A percentile compares a stretch with the other conserved stretches of the same genome.
phyloP scores from a whole-genome alignment of 2,329 filamentous ascomycete genomes.

The Microdochium paspali region DNA sequence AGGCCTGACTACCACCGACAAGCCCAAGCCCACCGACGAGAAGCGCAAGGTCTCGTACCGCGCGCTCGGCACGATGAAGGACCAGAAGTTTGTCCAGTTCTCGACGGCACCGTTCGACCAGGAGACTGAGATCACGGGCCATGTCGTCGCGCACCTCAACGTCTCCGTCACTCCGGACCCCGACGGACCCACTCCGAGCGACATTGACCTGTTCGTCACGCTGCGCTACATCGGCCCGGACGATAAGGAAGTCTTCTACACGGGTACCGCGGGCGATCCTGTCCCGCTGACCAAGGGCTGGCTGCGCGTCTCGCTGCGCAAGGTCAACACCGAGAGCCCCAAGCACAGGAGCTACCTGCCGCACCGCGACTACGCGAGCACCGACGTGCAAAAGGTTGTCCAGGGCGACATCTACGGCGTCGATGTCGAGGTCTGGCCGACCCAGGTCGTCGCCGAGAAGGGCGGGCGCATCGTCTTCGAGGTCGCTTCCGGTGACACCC shows the following conservation, averaged over 20 bases:
- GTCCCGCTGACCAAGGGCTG: slow-evolving; percentile 56
- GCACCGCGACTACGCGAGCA: slow-evolving; percentile 47
- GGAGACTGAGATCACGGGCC: slow-evolving; percentile 62
- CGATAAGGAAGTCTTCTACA: slow-evolving; percentile 53
- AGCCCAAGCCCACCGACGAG: slow-evolving; percentile 12
- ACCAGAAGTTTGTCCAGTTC: slow-evolving; percentile 47
- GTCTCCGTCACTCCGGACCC: slow-evolving; percentile 51
- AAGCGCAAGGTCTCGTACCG: slow-evolving; percentile 42
- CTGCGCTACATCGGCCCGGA: slow-evolving; percentile 45
- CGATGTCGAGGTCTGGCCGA: slow-evolving; percentile 57
- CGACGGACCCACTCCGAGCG: slow-evolving; percentile 23
- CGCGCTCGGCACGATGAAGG: slow-evolving; percentile 47
- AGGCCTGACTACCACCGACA: slow-evolving; percentile 22
- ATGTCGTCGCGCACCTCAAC: slow-evolving; percentile 54
- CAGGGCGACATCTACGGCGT: slow-evolving; percentile 46
- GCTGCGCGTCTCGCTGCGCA: slow-evolving; percentile 48
- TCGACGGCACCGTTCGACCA: slow-evolving; percentile 44
- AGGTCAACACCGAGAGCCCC: slow-evolving; percentile 37
- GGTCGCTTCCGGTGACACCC: slow-evolving; percentile 36
- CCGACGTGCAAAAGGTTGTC: slow-evolving; percentile 44
- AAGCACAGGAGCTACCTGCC: slow-evolving; percentile 45
- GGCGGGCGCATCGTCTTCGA: slow-evolving; percentile 37
- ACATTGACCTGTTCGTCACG: slow-evolving; percentile 57
- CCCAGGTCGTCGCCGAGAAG: slow-evolving; percentile 44
- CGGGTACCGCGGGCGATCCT: slow-evolving; percentile 54